Percentiles rank a stretch among this genome's conserved stretches.
Evolutionary conservation across 2,329 filamentous ascomycete species (phyloP).

Genomic region (Magnaporthiopsis rhizophila): DNA sequence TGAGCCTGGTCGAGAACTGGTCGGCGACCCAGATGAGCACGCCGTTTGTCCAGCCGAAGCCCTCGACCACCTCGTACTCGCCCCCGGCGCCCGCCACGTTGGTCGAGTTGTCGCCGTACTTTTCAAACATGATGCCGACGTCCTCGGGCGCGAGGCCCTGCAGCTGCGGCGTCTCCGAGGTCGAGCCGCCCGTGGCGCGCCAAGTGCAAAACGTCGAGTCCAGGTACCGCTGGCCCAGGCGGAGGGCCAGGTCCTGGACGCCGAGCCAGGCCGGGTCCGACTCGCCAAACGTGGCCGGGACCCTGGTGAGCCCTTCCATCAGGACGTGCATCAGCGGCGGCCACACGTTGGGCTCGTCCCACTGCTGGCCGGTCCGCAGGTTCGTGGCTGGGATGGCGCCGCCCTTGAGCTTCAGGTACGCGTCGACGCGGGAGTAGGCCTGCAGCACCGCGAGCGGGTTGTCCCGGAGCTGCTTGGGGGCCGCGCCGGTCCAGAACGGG

Average conservation of each 20-base stretch:
- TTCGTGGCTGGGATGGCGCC: conserved; percentile 59
- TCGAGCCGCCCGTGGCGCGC: conserved; percentile 58
- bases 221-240: conserved; percentile 56
- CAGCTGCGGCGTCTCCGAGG: conserved; percentile 41
- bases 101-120: conserved; percentile 50
- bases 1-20: conserved; percentile 47
- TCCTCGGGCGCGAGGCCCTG: conserved; percentile 32
- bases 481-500: conserved; percentile 62
- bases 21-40: conserved; percentile 60
- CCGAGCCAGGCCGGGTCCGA: conserved; percentile 45
- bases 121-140: conserved; percentile 58
- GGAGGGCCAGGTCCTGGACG: conserved; percentile 47
- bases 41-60: conserved; percentile 65
- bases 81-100: conserved; percentile 57
- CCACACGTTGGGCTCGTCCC: conserved; percentile 66
- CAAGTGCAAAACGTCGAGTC: conserved; percentile 64
- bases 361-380: conserved; percentile 53
- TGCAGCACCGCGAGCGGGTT: conserved; percentile 50
- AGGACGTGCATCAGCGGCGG: conserved; percentile 58
- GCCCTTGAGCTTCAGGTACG: conserved; percentile 40
- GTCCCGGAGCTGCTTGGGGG: conserved; percentile 45
- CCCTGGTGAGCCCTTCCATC: conserved; percentile 53
- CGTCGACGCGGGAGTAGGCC: conserved; percentile 44
- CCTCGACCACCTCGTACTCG: conserved; percentile 62
- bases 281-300: conserved; percentile 45